phyloP scores from a whole-genome alignment of 192 early-diverging fungal species.

The Linnemannia schmuckeri region DNA sequence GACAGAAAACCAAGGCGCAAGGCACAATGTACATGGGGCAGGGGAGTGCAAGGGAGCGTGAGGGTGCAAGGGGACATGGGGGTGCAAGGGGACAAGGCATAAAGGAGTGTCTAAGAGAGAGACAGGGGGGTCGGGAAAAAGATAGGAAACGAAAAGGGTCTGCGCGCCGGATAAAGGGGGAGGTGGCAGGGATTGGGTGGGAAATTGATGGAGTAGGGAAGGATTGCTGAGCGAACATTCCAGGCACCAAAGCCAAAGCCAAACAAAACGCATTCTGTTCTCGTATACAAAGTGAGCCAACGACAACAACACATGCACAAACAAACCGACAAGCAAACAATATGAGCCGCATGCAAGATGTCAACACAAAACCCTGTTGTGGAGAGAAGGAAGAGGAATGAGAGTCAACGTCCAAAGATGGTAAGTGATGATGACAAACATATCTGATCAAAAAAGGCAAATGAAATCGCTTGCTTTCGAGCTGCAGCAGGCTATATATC shows the following conservation, averaged over 20 bases:
- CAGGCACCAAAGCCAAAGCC: constrained; percentile 2
- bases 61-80: not conserved
- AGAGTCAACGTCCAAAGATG: not conserved
- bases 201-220: not conserved
- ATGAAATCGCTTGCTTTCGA: too few relatives aligned
- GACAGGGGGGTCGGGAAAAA: not conserved
- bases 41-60: not conserved
- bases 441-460: not conserved
- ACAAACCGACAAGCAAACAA: not conserved
- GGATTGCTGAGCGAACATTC: not conserved
- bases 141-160: not conserved
- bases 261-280: not conserved
- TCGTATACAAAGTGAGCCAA: constrained; percentile 3
- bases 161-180: not conserved
- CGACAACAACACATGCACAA: not conserved
- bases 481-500: too few relatives aligned
- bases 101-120: not conserved
- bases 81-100: not conserved
- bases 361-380: not conserved
- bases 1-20: too few relatives aligned
- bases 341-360: not conserved
- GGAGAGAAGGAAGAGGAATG: not conserved
- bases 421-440: not conserved
- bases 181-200: not conserved
- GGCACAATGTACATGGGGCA: not conserved